Evolutionary conservation across 176 grass and related monocot genomes (phyloP).

Genomic region (Rhynchospora pubera): DNA sequence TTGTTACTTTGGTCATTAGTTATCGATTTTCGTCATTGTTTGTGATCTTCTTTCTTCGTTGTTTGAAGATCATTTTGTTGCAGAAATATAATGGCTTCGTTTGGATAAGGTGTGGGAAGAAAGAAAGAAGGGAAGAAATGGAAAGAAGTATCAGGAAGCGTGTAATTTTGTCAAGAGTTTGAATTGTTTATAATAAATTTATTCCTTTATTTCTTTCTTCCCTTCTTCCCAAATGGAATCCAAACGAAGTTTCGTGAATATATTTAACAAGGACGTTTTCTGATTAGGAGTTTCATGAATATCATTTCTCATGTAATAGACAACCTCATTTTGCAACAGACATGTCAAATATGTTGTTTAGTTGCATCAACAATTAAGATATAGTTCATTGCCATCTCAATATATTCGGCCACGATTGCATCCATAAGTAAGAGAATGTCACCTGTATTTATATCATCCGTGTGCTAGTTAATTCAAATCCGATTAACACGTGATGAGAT

Average conservation of each 20-base stretch:
- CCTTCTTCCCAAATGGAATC: too few relatives aligned
- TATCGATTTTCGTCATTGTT: too few relatives aligned
- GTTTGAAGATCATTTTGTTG: neutral
- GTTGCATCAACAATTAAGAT: neutral
- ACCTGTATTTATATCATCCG: neutral
- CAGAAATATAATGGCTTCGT: neutral
- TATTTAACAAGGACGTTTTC: neutral
- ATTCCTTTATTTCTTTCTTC: too few relatives aligned
- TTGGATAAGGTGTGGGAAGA: too few relatives aligned
- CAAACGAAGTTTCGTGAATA: too few relatives aligned
- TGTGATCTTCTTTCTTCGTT: too few relatives aligned
- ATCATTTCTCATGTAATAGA: neutral
- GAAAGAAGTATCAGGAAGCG: too few relatives aligned
- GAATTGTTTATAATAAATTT: too few relatives aligned
- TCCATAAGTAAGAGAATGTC: neutral
- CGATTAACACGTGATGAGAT: neutral
- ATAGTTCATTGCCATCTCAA: neutral
- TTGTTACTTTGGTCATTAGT: neutral
- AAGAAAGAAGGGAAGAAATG: too few relatives aligned
- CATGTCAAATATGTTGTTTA: neutral
- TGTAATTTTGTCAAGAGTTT: too few relatives aligned
- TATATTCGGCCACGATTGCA: neutral
- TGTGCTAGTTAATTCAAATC: neutral
- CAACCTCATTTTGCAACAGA: neutral
- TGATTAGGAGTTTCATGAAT: neutral